Conservation (phyloP, 2,329 filamentous ascomycete species). For the Arthrocladium fulminans region DNA sequence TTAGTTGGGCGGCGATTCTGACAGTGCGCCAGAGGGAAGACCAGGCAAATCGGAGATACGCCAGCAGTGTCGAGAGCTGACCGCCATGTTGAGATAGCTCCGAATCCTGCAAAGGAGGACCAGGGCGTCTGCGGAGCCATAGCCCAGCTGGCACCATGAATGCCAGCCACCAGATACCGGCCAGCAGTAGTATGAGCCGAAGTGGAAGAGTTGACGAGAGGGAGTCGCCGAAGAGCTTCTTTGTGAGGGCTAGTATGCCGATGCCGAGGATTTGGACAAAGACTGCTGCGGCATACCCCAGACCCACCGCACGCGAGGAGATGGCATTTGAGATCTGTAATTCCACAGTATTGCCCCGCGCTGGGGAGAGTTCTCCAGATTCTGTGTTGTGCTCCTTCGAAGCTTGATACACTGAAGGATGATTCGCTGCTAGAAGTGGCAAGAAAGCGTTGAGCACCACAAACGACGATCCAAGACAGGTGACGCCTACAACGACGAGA, state of each 20-base stretch:
- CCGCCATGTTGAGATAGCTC: not conserved
- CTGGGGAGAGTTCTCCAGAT: not conserved
- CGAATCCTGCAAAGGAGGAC: conserved; percentile 50
- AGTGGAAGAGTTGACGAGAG: conserved; percentile 68
- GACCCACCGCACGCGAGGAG: conserved; percentile 77
- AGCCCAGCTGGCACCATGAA: conserved; percentile 77
- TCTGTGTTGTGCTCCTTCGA: not conserved
- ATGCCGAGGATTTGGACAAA: conserved; percentile 75
- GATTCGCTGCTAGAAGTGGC: conserved; percentile 74
- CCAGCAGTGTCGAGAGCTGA: not conserved
- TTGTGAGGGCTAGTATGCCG: conserved; percentile 53
- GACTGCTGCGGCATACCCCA: conserved; percentile 76
- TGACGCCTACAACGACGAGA: conserved; percentile 77
- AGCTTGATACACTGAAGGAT: conserved; percentile 44
- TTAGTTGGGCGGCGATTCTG: conserved; percentile 58
- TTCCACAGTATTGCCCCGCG: conserved; percentile 34
- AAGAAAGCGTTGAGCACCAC: conserved; percentile 88
- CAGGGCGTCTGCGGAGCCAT: conserved; percentile 74
- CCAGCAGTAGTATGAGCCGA: conserved; percentile 68
- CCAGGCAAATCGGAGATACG: conserved; percentile 9
- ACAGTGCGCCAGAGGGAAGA: conserved; percentile 43
- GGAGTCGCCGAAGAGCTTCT: conserved; percentile 36
- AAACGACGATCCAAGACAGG: conserved; percentile 81
- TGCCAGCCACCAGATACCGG: conserved; percentile 79
- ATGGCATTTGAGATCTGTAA: conserved; percentile 76